Conservation (phyloP, 2,329 filamentous ascomycete species). For the Hymenoscyphus salicellus region DNA sequence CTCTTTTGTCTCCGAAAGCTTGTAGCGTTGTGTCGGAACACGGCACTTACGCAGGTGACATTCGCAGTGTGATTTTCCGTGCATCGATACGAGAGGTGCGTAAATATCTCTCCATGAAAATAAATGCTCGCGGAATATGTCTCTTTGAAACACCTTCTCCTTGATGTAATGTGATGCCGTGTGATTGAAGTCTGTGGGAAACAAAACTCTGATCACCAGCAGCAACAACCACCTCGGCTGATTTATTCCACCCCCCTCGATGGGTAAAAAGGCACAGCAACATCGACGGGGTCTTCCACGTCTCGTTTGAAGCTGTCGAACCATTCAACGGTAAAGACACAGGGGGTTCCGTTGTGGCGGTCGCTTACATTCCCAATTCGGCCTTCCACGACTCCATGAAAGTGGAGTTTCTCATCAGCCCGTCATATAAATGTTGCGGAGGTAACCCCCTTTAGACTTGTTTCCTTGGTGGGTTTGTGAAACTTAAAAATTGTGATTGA, state of each 20-base stretch:
- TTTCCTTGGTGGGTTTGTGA: background rate
- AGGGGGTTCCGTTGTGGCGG: background rate
- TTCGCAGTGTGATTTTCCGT: background rate
- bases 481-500: background rate
- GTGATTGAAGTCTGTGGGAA: background rate
- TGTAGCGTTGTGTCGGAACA: background rate
- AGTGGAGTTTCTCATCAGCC: background rate
- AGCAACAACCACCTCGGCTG: background rate
- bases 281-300: background rate
- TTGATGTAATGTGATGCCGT: background rate
- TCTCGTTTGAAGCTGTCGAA: background rate
- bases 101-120: background rate
- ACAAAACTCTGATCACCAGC: background rate
- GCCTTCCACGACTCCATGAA: background rate
- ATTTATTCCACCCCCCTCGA: background rate
- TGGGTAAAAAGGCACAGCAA: background rate
- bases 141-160: background rate
- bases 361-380: background rate
- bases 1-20: background rate
- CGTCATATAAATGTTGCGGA: background rate
- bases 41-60: background rate
- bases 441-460: background rate
- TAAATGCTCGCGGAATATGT: background rate
- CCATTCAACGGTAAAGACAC: background rate
- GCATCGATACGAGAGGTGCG: background rate